These are phyloP conservation scores for Malus domestica DNA, from an alignment of 306 rosid species.

Conservation along the genomic window ASM211411v1 NC_041801.1:3327501-3328000, in stretches of 20 bases:
- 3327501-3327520: too few species aligned
- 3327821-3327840: neutral
- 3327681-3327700: neutral
- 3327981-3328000: too few species aligned
- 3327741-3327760: constrained; percentile 1
- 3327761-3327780: neutral
- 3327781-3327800: neutral
- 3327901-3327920: neutral
- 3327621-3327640: neutral
- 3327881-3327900: neutral
- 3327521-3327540: neutral
- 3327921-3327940: neutral
- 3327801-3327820: neutral
- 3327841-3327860: neutral
- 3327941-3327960: too few species aligned
- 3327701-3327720: neutral
- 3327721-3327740: neutral
- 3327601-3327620: neutral
- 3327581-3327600: neutral
- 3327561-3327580: neutral
- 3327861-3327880: neutral
- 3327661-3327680: neutral
- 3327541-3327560: neutral
- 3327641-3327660: neutral
- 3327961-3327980: too few species aligned